phyloP scores from a whole-genome alignment of 1,139 yeast species.

The Protomyces inundatus region DNA sequence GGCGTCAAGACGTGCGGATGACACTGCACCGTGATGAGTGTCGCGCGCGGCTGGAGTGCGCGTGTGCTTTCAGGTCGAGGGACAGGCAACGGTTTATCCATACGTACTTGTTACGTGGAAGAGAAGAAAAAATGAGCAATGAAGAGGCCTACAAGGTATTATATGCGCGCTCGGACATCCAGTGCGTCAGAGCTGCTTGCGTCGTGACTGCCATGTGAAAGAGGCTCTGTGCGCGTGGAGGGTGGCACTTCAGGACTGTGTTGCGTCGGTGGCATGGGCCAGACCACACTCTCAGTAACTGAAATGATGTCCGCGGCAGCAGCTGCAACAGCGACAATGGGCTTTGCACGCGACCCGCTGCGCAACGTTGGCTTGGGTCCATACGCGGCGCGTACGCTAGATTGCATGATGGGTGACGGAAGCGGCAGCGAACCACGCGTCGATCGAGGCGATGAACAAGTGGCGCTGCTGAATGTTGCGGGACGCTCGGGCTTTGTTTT shows the following conservation, averaged over 20 bases:
- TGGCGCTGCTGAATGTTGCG: background rate
- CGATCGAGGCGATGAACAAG: background rate
- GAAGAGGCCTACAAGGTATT: no score
- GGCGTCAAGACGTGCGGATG: background rate
- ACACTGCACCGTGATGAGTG: background rate
- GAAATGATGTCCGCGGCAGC: background rate
- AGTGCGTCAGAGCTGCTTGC: no score
- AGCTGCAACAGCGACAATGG: background rate
- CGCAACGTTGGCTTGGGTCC: background rate
- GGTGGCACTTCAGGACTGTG: no score
- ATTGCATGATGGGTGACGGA: background rate
- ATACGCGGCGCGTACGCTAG: background rate
- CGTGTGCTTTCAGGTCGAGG: background rate
- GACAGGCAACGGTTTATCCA: background rate
- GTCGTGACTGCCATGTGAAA: no score
- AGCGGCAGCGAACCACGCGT: background rate
- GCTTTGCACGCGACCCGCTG: background rate
- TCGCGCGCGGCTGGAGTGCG: background rate
- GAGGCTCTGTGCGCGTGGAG: no score
- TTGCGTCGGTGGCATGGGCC: no score
- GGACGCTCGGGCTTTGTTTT: background rate
- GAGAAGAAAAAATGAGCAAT: no score
- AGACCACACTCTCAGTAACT: no score
- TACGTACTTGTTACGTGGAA: background rate
- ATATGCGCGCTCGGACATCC: no score